Base-by-base conservation (phyloP, 2,329 filamentous ascomycete genomes). In the Aspergillus calidoustus region DNA sequence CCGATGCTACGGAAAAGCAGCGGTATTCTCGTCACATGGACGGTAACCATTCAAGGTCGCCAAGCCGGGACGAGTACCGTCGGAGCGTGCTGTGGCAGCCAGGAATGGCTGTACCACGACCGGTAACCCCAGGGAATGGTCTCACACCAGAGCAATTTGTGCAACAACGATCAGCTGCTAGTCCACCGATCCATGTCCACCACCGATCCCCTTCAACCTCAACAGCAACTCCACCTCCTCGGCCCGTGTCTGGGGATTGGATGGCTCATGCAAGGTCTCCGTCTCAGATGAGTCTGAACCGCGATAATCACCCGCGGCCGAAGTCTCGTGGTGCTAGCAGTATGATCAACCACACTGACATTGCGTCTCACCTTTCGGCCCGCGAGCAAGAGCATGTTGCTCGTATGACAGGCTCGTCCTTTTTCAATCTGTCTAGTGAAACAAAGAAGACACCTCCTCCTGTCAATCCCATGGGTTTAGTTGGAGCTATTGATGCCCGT, bases 361-460 rank as follows among this genome's bases (percentile, higher is more conserved):
- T 84, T 25, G 82, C 85, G 8, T 78, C 80, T 0, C 86, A 89
- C 60, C 82, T 97, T n/a, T 93, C 91, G 22, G 93, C 93, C 19
- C 87, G 90, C 17, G 93, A 97, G 76, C 93, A 96, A 74, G 92
- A 96, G 77, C 90, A 96, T 68, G 85, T 96, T n/a, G 91, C 93
- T 9, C 87, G 91, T 43, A 83, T 92, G 68, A 96, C 92, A 0
- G 91, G 91, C 1, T 88, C 87, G 0, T 91, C 93, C 0, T 81
- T 96, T 54, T 85, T 96, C 68, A 87, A 86, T 61, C 81, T 96
- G 73, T 85, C 84, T 4, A 77, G 73, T 43, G 84, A 84, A 54
- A 82, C 82, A 54, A 80, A 81, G 64, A 84, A 83, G 62, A 77
- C 80, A 48, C 80, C 81, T 57, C 78, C 82, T 74, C 84, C 72